Evolutionary conservation across 495 filamentous ascomycete genomes (phyloP).

Genomic region (Talaromyces borbonicus): DNA sequence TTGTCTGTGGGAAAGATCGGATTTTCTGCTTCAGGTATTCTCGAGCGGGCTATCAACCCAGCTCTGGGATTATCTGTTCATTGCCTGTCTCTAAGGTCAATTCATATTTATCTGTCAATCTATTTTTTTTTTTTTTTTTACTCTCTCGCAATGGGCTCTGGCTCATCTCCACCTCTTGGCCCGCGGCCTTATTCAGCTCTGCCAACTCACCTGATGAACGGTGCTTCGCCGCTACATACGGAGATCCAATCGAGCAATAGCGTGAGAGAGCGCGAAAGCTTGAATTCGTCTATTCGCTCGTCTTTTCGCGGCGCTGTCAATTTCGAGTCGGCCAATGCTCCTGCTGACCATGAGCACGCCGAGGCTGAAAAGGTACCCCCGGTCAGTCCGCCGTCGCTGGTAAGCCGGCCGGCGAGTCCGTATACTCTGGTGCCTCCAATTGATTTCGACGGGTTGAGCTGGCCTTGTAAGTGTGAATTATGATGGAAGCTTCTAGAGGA

Average conservation of each 20-base stretch:
- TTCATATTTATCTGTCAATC: neutral
- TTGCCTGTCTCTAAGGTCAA: neutral
- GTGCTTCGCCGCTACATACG: conserved; percentile 31
- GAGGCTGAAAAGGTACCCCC: conserved; percentile 47
- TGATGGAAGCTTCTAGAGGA: no score
- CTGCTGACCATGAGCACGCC: neutral
- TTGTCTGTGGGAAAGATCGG: no score
- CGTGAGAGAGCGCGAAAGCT: conserved; percentile 38
- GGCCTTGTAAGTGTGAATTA: conserved; percentile 59
- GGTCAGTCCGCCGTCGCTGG: conserved; percentile 34
- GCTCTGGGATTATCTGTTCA: no score
- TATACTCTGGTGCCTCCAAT: conserved; percentile 56
- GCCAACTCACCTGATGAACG: conserved; percentile 40
- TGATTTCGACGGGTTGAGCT: conserved; percentile 62
- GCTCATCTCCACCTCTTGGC: conserved; percentile 24
- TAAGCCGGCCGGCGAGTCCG: conserved; percentile 47
- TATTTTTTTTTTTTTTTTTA: neutral
- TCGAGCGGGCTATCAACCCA: no score
- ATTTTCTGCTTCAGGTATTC: no score
- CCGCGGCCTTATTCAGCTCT: conserved; percentile 37
- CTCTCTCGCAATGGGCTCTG: conserved; percentile 26
- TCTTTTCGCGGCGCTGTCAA: conserved; percentile 38
- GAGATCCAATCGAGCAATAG: conserved; percentile 25
- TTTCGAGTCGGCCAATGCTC: conserved; percentile 18
- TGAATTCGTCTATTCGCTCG: conserved; percentile 43